Evolutionary conservation across 2,329 filamentous ascomycete species (phyloP).

Genomic region (Didymosphaeria variabile): DNA sequence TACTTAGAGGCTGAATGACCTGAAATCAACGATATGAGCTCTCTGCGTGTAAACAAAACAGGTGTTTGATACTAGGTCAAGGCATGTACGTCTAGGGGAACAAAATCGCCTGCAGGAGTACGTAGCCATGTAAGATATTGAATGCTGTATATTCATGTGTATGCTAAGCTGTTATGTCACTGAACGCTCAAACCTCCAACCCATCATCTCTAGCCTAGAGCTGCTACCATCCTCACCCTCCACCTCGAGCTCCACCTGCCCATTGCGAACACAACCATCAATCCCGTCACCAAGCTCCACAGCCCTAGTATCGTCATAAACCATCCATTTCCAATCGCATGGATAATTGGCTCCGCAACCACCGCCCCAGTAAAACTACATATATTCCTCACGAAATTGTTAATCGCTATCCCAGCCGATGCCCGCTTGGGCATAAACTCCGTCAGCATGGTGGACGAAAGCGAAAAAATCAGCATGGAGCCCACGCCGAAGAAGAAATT

Average conservation of each 20-base stretch:
- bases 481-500: conserved; percentile 55
- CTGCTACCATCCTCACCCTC: conserved; percentile 69
- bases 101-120: neutral
- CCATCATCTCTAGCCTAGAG: conserved; percentile 23
- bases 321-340: conserved; percentile 52
- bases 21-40: too few species aligned
- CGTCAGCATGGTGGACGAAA: conserved; percentile 51
- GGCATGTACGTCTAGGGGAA: too few species aligned
- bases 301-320: conserved; percentile 56
- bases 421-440: conserved; percentile 52
- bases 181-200: neutral
- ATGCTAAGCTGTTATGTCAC: neutral
- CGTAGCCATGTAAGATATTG: neutral
- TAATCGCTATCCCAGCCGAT: conserved; percentile 49
- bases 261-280: conserved; percentile 67
- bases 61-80: too few species aligned
- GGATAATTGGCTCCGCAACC: conserved; percentile 47
- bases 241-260: conserved; percentile 68
- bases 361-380: conserved; percentile 49
- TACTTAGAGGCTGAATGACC: too few species aligned
- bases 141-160: too few species aligned
- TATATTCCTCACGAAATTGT: conserved; percentile 52
- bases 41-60: too few species aligned
- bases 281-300: conserved; percentile 52
- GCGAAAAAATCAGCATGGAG: conserved; percentile 50